A percentile compares a stretch with the other conserved stretches of the same genome.
These are phyloP conservation scores for Spergularia bocconei DNA, from an alignment of 148 eudicot genomes.

Conservation along the genomic window DNA sequence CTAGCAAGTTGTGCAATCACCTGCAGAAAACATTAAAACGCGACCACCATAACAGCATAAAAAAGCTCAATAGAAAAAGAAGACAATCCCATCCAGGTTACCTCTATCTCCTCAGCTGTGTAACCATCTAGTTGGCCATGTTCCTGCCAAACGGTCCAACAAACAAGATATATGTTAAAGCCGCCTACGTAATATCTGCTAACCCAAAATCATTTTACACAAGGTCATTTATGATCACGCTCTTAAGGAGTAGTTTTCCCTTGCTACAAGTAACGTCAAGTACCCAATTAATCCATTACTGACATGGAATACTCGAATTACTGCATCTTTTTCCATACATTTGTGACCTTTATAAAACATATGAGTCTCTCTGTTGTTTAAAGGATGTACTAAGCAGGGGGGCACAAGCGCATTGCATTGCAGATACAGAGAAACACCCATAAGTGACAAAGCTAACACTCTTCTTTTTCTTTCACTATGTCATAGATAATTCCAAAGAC, in stretches of 20 bases:
- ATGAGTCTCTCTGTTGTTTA: too few relatives aligned
- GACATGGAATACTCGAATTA: too few relatives aligned
- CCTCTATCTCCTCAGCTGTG: slow-evolving; percentile 54
- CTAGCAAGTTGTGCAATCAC: slow-evolving; percentile 58
- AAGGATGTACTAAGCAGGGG: too few relatives aligned
- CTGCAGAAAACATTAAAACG: slow-evolving; percentile 38
- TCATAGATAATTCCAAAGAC: neutral
- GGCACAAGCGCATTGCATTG: too few relatives aligned
- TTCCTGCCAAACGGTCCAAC: slow-evolving; percentile 36
- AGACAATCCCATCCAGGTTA: slow-evolving; percentile 14
- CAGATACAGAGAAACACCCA: neutral
- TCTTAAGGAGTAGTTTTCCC: too few relatives aligned
- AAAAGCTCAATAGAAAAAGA: neutral
- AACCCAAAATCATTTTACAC: neutral
- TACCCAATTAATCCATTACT: too few relatives aligned
- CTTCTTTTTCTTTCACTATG: neutral
- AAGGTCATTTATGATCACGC: too few relatives aligned
- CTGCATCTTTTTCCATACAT: too few relatives aligned
- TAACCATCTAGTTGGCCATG: slow-evolving; percentile 63
- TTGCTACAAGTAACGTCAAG: too few relatives aligned
- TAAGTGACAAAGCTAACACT: neutral
- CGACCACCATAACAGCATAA: slow-evolving; percentile 16
- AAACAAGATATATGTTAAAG: neutral
- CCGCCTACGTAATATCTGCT: neutral
- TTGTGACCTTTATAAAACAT: too few relatives aligned